Evolutionary conservation across 805 yeast genomes (phyloP).

Genomic region (Scheffersomyces coipomensis): DNA sequence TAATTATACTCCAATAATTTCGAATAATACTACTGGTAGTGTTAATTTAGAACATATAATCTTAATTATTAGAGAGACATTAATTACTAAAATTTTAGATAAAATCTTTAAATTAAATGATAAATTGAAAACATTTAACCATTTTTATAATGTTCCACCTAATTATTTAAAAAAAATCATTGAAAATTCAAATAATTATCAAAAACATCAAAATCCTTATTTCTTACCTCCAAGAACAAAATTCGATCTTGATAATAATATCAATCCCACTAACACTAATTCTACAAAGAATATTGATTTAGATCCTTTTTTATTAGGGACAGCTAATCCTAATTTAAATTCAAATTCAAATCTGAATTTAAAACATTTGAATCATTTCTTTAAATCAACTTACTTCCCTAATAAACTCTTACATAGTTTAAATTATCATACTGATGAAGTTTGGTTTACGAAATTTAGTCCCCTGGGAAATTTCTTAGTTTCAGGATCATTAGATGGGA

Average conservation of each 20-base stretch:
- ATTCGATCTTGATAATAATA: conserved; percentile 2
- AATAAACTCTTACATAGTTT: conserved; percentile 45
- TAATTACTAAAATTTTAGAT: conserved; percentile 11
- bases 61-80: conserved; percentile 7
- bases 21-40: conserved; percentile 8
- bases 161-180: conserved; percentile 22
- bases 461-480: conserved; percentile 75
- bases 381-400: conserved; percentile 18
- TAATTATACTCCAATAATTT: conserved; percentile 1
- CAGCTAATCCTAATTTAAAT: neutral
- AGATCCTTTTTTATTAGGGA: conserved; percentile 1
- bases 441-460: conserved; percentile 80
- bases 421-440: conserved; percentile 63
- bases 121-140: conserved; percentile 5
- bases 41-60: conserved; percentile 9
- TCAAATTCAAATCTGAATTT: neutral
- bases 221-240: conserved; percentile 26
- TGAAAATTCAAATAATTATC: conserved; percentile 18
- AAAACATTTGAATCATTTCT: neutral
- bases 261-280: neutral
- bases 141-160: conserved; percentile 15
- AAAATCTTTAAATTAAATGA: conserved; percentile 11
- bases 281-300: neutral
- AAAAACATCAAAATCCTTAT: conserved; percentile 22
- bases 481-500: conserved; percentile 71